Evolutionary conservation across 768 basidiomycete species (phyloP).

Genomic region (Heimioporus sp.): DNA sequence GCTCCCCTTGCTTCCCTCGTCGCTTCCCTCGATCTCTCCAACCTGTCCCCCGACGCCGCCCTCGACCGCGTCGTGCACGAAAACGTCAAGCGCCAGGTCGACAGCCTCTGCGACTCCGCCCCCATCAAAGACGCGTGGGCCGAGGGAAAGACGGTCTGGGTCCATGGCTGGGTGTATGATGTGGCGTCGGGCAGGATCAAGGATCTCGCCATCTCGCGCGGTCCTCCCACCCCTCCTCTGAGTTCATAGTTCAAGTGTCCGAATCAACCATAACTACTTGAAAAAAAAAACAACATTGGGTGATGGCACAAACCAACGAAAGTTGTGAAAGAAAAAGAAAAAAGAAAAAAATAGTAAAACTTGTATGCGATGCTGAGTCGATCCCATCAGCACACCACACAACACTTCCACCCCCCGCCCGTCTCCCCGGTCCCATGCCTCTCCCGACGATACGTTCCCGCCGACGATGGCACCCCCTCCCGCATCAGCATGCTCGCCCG

Average conservation of each 20-base stretch:
- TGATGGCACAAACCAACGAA: too few species aligned
- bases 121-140: conserved; percentile 47
- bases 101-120: conserved; percentile 45
- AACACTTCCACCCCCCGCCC: conserved; percentile 53
- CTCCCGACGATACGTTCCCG: conserved; percentile 52
- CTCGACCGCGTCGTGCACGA: conserved; percentile 51
- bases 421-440: conserved; percentile 44
- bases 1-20: conserved; percentile 56
- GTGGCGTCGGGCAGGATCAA: conserved; percentile 55
- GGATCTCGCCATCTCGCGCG: conserved; percentile 52
- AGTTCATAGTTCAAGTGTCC: too few species aligned
- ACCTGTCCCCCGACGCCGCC: conserved; percentile 35
- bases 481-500: conserved; percentile 95
- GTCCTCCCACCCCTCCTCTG: neutral
- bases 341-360: neutral
- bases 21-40: conserved; percentile 42
- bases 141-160: conserved; percentile 40
- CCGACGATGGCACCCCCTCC: conserved; percentile 65
- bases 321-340: conserved; percentile 2
- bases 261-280: too few species aligned
- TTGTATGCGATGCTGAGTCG: too few species aligned
- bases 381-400: conserved; percentile 57
- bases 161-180: conserved; percentile 79
- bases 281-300: neutral
- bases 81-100: conserved; percentile 58